Evolutionary conservation across 805 yeast species (phyloP), one percentile per base, ranked within the genome.

Genomic region (Kazachstania kunashirensis): DNA sequence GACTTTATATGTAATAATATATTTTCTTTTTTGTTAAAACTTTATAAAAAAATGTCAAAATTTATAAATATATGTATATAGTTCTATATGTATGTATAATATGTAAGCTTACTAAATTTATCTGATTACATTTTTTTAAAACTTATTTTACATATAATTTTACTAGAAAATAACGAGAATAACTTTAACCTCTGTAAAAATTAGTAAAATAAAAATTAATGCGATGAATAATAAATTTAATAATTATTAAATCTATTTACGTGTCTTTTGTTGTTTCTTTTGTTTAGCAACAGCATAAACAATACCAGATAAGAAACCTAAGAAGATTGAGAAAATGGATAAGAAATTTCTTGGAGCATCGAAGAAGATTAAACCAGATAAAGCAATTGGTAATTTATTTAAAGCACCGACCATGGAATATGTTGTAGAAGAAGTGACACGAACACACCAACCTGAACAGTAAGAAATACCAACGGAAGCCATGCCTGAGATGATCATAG

Each of bases 351-450:
- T 84, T 42, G 95, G 88, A 40, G 95, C 94, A 55, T 85, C 95
- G 56, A 92, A 92, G 75, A 92, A 89, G 49, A 92, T 57, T 62
- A 92, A 75, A 29, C 99, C 99, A 27, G 95, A 79, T 41, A 92
- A 71, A 12, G 98, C 98, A 56, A 92, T 85, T 58, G 98, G 98
- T 53, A 92, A 77, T 68, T 92, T 92, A 77, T 92, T 92, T 63
- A 92, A 75, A 38, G 98, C 98, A 63, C 98, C 98, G 41, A 92
- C 97, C 98, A 92, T 92, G 37, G 96, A 85, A 70, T 92, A 92
- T 38, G 98, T 92, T 38, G 98, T 92, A 19, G 97, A 88, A 16
- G 96, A 85, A 30, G 98, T 92, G 46, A 92, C 97, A 69, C 98
- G 84, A 48, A 92, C 95, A 75, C 98, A 92, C 98, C 98, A 92